Conservation (phyloP, 306 rosid genomes). For the Trichosanthes truncata region DNA sequence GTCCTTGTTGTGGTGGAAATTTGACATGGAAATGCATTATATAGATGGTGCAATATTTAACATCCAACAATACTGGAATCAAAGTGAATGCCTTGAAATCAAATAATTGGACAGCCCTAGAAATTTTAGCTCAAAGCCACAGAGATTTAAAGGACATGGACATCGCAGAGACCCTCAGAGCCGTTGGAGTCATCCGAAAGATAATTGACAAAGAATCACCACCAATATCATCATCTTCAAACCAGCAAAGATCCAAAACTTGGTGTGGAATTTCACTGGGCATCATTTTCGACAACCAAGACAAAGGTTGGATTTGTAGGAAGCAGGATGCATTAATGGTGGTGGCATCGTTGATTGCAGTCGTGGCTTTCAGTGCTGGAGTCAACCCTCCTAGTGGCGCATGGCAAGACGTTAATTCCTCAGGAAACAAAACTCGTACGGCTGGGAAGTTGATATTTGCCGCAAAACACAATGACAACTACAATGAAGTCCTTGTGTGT, state of each 20-base stretch:
- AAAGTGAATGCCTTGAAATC: slow-evolving; percentile 12
- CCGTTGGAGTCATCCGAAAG: no score
- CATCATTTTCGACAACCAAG: no score
- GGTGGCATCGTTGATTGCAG: slow-evolving; percentile 28
- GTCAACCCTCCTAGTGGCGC: slow-evolving; percentile 25
- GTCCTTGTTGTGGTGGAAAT: no score
- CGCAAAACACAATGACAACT: neutral
- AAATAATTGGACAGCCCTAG: slow-evolving; percentile 15
- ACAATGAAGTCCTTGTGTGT: no score
- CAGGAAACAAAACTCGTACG: no score
- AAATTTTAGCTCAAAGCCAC: slow-evolving; percentile 3
- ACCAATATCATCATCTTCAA: no score
- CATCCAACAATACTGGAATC: slow-evolving; percentile 2
- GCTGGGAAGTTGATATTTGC: neutral
- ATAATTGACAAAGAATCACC: no score
- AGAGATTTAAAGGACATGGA: no score
- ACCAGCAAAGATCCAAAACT: no score
- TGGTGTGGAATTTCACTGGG: no score
- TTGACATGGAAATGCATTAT: no score
- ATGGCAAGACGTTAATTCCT: slow-evolving; percentile 10
- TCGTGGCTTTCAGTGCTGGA: slow-evolving; percentile 22
- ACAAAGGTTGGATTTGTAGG: neutral
- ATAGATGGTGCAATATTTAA: slow-evolving; percentile 16
- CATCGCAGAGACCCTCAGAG: no score
- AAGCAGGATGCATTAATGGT: slow-evolving; percentile 23